Conservation (phyloP, 1,284 basidiomycete genomes). For the Farysia itapuensis region DNA sequence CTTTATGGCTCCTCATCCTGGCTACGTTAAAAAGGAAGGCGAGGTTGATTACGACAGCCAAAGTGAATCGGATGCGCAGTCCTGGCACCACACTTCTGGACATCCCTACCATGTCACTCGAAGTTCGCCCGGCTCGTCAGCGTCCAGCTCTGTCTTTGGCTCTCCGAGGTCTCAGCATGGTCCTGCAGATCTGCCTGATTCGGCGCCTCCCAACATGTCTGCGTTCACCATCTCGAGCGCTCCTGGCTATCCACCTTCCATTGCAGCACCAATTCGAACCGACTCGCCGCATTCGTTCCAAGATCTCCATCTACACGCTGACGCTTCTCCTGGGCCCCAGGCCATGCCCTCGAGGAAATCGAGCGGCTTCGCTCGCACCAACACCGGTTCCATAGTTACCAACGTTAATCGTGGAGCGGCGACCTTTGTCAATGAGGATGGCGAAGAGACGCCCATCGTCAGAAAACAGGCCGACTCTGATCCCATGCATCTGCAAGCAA, state of each 20-base stretch:
- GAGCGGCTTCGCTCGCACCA: conserved; percentile 36
- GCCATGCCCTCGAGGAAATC: conserved; percentile 15
- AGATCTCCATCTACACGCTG: conserved; percentile 17
- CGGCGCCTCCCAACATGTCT: conserved; percentile 22
- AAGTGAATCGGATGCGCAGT: conserved; percentile 28
- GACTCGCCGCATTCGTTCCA: conserved; percentile 36
- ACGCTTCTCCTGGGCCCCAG: conserved; percentile 24
- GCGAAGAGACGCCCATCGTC: conserved; percentile 47
- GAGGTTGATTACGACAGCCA: conserved; percentile 35
- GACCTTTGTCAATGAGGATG: conserved; percentile 32
- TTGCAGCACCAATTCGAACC: conserved; percentile 23
- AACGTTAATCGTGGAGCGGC: conserved; percentile 25
- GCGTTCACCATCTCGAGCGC: conserved; percentile 18
- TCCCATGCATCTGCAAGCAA: conserved; percentile 10
- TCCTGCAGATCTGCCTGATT: conserved; percentile 12
- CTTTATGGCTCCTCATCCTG: conserved; percentile 17
- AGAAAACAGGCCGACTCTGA: conserved; percentile 14
- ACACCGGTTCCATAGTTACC: conserved; percentile 41
- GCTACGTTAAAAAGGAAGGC: conserved; percentile 21
- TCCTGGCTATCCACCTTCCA: background rate
- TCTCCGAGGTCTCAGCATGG: conserved; percentile 23
- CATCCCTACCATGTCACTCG: background rate
- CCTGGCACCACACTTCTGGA: conserved; percentile 16
- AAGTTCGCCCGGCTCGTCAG: conserved; percentile 9
- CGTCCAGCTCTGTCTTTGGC: conserved; percentile 15